These are phyloP conservation scores for Phytophthora tubulina DNA, from an alignment of 352 stramenopile genomes.

Conservation along the genomic window DNA sequence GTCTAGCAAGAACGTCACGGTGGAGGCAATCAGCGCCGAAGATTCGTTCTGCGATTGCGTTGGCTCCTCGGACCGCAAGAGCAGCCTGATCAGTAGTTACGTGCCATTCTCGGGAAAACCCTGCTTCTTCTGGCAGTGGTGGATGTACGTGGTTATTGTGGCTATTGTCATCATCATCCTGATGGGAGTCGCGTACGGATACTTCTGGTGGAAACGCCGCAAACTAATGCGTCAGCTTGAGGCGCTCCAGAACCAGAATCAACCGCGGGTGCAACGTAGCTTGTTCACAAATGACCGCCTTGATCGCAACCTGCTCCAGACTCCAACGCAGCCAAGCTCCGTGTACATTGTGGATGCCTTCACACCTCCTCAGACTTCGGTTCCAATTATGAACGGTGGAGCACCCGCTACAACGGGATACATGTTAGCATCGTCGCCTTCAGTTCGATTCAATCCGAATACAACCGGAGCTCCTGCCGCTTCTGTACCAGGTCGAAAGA, in stretches of 20 bases:
- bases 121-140: constrained; percentile 91
- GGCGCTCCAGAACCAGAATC: constrained; percentile 45
- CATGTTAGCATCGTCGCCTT: constrained; percentile 35
- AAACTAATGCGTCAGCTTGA: constrained; percentile 59
- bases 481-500: constrained; percentile 30
- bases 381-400: constrained; percentile 32
- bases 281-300: constrained; percentile 49
- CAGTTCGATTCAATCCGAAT: constrained; percentile 33
- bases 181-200: constrained; percentile 56
- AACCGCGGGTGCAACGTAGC: constrained; percentile 45
- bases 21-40: constrained; percentile 47
- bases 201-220: constrained; percentile 61
- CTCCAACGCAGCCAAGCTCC: constrained; percentile 35
- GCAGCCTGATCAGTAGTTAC: constrained; percentile 69
- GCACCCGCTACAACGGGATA: constrained; percentile 31
- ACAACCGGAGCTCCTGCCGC: constrained; percentile 20
- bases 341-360: constrained; percentile 39
- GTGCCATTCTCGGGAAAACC: constrained; percentile 69
- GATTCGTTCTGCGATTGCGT: constrained; percentile 79
- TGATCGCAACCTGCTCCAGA: constrained; percentile 53
- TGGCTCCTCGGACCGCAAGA: constrained; percentile 61
- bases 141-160: constrained; percentile 87
- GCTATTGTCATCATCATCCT: constrained; percentile 64
- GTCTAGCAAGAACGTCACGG: constrained; percentile 72
- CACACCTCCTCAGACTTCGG: constrained; percentile 25